phyloP scores from a whole-genome alignment of 2,329 filamentous ascomycete genomes.

The Verticillium isaacii region DNA sequence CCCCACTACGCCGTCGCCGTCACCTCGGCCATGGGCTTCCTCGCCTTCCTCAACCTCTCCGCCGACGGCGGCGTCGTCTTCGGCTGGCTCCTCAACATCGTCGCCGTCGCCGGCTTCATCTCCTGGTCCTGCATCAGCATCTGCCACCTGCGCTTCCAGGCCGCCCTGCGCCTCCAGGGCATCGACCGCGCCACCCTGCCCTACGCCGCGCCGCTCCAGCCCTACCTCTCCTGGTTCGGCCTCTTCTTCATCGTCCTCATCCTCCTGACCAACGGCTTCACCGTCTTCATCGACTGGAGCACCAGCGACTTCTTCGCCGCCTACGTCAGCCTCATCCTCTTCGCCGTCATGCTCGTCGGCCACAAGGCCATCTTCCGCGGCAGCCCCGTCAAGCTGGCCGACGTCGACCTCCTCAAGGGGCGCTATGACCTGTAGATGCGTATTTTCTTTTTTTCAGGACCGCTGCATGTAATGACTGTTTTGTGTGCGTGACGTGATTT shows the following conservation, averaged over 20 bases:
- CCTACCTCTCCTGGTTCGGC: conserved; percentile 61
- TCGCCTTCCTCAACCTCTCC: conserved; percentile 65
- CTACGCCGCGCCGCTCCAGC: conserved; percentile 58
- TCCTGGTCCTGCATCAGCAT: conserved; percentile 63
- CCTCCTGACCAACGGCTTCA: conserved; percentile 64
- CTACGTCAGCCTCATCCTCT: conserved; percentile 62
- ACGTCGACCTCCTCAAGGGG: conserved; percentile 26
- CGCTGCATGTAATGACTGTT: neutral
- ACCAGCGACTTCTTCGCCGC: conserved; percentile 57
- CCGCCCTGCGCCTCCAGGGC: conserved; percentile 49
- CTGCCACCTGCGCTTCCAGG: conserved; percentile 63
- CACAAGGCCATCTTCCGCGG: conserved; percentile 50
- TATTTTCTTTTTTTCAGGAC: neutral
- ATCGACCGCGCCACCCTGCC: conserved; percentile 54
- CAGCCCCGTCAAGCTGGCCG: conserved; percentile 28
- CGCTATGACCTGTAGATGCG: conserved; percentile 4
- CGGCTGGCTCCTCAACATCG: conserved; percentile 69
- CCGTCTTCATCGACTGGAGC: conserved; percentile 60
- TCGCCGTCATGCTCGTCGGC: conserved; percentile 52
- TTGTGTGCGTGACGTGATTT: neutral
- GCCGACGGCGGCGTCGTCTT: conserved; percentile 56
- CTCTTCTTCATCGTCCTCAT: conserved; percentile 62
- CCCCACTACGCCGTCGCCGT: conserved; percentile 56
- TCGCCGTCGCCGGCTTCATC: conserved; percentile 64
- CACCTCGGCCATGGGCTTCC: conserved; percentile 54